These are phyloP conservation scores for Parastagonospora avenae DNA, from an alignment of 2,329 filamentous ascomycete species.

Conservation along the genomic window DNA sequence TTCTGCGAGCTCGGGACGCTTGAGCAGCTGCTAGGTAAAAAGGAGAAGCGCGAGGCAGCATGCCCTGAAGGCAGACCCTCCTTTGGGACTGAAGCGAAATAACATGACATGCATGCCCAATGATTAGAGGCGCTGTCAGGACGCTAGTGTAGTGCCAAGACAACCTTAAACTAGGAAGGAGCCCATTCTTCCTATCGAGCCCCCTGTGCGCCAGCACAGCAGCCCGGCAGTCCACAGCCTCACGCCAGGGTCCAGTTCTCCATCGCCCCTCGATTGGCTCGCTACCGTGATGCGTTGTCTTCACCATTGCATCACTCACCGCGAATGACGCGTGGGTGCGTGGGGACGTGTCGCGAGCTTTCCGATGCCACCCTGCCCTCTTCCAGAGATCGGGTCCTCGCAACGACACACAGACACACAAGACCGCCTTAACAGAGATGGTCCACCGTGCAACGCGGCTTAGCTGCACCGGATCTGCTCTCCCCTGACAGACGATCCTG, in stretches of 20 bases:
- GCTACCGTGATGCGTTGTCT: slow-evolving; percentile 28
- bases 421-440: no score
- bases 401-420: no score
- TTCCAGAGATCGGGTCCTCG: no score
- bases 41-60: slow-evolving; percentile 19
- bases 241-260: not conserved
- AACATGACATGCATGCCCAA: slow-evolving; percentile 16
- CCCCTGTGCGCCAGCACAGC: slow-evolving; percentile 5
- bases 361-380: no score
- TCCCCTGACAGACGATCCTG: no score
- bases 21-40: slow-evolving; percentile 14
- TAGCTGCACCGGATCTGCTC: no score
- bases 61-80: slow-evolving; percentile 16
- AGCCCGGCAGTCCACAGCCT: slow-evolving; percentile 16
- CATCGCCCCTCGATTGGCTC: slow-evolving; percentile 3
- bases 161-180: slow-evolving; percentile 9
- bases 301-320: slow-evolving; percentile 26
- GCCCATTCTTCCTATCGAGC: slow-evolving; percentile 14
- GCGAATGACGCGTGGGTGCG: slow-evolving; percentile 8
- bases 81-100: slow-evolving; percentile 26
- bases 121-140: not conserved
- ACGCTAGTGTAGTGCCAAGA: slow-evolving; percentile 15
- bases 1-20: not conserved
- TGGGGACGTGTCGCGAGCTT: no score
- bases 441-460: no score